phyloP scores from a whole-genome alignment of 2,329 filamentous ascomycete species.

The Colletotrichum eleusines region DNA sequence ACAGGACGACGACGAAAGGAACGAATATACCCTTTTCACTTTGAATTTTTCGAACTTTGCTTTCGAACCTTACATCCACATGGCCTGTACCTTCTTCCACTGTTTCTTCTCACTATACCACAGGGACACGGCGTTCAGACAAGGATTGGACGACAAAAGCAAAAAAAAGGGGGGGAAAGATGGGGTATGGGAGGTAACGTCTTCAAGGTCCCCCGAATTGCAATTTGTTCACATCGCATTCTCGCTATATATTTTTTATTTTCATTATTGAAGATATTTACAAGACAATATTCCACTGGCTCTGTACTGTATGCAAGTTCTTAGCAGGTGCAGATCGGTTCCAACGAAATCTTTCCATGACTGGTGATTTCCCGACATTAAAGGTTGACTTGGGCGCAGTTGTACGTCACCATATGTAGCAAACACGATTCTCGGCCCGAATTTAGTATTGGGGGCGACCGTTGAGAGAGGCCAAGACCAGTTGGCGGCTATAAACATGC shows the following conservation, averaged over 20 bases:
- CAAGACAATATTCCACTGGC: background rate
- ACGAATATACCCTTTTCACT: slow-evolving; percentile 35
- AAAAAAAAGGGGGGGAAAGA: background rate
- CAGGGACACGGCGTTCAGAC: slow-evolving; percentile 22
- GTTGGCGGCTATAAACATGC: background rate
- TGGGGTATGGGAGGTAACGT: background rate
- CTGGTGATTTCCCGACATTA: background rate
- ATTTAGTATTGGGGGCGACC: background rate
- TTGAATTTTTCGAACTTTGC: slow-evolving; percentile 5
- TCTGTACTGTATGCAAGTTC: background rate
- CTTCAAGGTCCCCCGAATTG: background rate
- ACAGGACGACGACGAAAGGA: slow-evolving; percentile 1
- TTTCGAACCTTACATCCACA: slow-evolving; percentile 7
- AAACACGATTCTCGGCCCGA: background rate
- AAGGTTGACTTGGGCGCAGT: background rate
- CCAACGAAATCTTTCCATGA: background rate
- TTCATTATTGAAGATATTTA: slow-evolving; percentile 3
- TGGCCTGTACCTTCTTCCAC: background rate
- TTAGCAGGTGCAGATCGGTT: background rate
- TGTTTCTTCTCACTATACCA: slow-evolving; percentile 24
- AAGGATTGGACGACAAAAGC: background rate
- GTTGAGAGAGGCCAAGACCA: background rate
- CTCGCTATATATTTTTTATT: background rate
- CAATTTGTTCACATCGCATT: slow-evolving; percentile 7
- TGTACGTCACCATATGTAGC: background rate